Conservation (phyloP, 306 rosid genomes). For the Cucumis cinereus region DNA sequence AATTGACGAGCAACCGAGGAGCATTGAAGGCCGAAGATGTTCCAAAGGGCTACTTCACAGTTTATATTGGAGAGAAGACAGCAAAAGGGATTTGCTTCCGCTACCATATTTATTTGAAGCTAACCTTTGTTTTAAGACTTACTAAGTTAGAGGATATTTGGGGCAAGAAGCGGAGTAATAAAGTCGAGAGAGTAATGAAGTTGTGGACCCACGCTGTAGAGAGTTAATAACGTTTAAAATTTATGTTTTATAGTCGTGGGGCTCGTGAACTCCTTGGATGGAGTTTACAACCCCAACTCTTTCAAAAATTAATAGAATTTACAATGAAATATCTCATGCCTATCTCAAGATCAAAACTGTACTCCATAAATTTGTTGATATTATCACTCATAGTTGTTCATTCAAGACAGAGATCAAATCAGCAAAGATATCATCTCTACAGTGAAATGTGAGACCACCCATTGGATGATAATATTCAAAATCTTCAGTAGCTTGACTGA, state of each 20-base stretch:
- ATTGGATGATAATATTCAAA: conserved; percentile 25
- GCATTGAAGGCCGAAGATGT: neutral
- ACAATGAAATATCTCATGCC: neutral
- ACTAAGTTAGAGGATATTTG: neutral
- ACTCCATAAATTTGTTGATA: no score
- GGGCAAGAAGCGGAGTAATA: no score
- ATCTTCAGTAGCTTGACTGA: conserved; percentile 23
- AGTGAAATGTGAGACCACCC: conserved; percentile 27
- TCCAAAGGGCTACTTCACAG: neutral
- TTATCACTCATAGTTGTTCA: neutral
- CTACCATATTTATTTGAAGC: conserved; percentile 20
- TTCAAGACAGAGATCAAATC: conserved; percentile 3
- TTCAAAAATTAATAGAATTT: neutral
- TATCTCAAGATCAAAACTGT: neutral
- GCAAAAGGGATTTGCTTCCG: conserved; percentile 14
- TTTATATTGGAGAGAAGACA: neutral
- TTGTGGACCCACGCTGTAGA: no score
- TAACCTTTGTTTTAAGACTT: conserved; percentile 21
- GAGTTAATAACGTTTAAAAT: no score
- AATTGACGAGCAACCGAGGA: neutral
- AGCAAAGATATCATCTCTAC: conserved; percentile 6
- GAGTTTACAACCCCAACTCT: no score
- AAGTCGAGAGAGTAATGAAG: no score
- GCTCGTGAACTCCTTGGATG: no score
- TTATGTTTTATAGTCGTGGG: no score